Evolutionary conservation across 345 rosid genomes (phyloP).

Genomic region (Eucalyptus viminalis): DNA sequence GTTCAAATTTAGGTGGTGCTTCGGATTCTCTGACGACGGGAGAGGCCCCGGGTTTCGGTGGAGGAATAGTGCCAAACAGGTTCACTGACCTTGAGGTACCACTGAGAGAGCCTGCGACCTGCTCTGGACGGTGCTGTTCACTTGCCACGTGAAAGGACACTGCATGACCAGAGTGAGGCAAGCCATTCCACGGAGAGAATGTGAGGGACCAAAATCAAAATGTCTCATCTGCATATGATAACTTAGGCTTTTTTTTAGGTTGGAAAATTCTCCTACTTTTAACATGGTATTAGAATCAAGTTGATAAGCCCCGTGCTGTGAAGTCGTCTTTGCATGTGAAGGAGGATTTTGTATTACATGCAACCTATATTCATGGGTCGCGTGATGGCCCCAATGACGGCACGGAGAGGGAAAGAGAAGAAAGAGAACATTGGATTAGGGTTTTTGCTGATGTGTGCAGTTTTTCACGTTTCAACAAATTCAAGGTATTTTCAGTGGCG

Average conservation of each 20-base stretch:
- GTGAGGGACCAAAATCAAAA: not conserved
- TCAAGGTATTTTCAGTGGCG: not conserved
- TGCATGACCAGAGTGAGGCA: not conserved
- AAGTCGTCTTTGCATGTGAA: not conserved
- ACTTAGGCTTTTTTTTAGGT: not conserved
- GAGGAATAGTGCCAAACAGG: not conserved
- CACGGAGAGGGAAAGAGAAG: not conserved
- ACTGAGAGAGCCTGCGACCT: not conserved
- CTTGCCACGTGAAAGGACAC: not conserved
- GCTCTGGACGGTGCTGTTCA: not conserved
- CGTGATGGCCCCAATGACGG: not conserved
- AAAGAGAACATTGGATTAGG: not conserved
- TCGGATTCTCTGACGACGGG: not conserved
- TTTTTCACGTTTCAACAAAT: not conserved
- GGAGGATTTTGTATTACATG: not conserved
- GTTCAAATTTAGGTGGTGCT: not conserved
- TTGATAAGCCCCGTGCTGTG: rapidly evolving
- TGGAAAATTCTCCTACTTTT: not conserved
- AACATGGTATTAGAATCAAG: not conserved
- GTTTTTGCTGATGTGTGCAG: not conserved
- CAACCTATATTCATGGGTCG: not conserved
- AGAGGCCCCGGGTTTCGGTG: not conserved
- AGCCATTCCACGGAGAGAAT: not conserved
- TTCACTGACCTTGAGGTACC: not conserved
- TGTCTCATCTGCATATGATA: not conserved